Conservation (phyloP, 441 rosid species). For the Euphorbia schlechtendalii region DNA sequence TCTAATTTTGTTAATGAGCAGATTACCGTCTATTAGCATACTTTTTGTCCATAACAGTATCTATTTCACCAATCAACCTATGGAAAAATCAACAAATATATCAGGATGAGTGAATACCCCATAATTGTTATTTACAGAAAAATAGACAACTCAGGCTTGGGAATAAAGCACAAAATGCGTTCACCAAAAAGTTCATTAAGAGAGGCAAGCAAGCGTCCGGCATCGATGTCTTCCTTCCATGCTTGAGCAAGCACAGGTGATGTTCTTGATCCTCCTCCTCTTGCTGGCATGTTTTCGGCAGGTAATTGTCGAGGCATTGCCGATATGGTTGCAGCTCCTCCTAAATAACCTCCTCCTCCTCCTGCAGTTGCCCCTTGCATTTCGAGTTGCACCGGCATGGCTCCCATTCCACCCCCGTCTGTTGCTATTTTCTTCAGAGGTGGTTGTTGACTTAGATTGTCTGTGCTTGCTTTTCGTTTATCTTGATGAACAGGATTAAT, state of each 20-base stretch:
- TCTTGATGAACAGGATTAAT: slow-evolving; percentile 25
- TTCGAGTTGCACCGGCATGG: slow-evolving; percentile 33
- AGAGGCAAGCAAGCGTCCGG: slow-evolving; percentile 57
- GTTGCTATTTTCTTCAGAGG: slow-evolving; percentile 51
- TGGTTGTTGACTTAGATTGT: slow-evolving; percentile 41
- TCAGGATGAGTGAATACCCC: not conserved
- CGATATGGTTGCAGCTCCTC: slow-evolving; percentile 33
- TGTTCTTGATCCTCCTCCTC: slow-evolving; percentile 24
- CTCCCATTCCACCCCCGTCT: slow-evolving; percentile 35
- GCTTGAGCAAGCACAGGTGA: slow-evolving; percentile 50
- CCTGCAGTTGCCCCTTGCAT: slow-evolving; percentile 38
- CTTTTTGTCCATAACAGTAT: not conserved
- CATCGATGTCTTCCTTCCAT: slow-evolving; percentile 74
- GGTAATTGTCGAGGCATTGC: slow-evolving; percentile 20
- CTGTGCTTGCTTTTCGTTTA: slow-evolving; percentile 52
- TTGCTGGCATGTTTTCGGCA: slow-evolving; percentile 27
- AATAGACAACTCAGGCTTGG: slow-evolving; percentile 57
- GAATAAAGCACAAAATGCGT: slow-evolving; percentile 57
- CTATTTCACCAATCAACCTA: not conserved
- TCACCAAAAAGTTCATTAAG: slow-evolving; percentile 69
- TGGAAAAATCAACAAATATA: slow-evolving; percentile 14
- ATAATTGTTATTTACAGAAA: slow-evolving; percentile 42
- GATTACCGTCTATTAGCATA: no score
- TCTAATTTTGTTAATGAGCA: no score
- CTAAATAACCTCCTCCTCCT: slow-evolving; percentile 28